Evolutionary conservation across 129 eudicot genomes (phyloP).

Genomic region (Chrysanthemum lavandulifolium): DNA sequence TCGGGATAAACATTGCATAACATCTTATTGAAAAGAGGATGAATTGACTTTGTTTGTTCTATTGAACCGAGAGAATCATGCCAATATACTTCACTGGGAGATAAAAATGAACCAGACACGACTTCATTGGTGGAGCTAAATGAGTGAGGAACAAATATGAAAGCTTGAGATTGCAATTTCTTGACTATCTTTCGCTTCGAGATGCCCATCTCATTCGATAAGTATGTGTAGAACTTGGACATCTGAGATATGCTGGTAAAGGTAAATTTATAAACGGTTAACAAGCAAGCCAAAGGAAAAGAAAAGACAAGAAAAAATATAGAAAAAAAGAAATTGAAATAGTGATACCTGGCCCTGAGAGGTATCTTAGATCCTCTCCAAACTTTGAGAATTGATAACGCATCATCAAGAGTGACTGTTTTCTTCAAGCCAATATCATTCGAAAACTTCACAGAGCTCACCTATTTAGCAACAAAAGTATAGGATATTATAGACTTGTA

Average conservation of each 20-base stretch:
- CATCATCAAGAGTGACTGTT: slow-evolving; percentile 54
- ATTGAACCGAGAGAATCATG: slow-evolving; percentile 54
- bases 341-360: slow-evolving; percentile 59
- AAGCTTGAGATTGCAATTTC: slow-evolving; percentile 34
- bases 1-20: slow-evolving; percentile 49
- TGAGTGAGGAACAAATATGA: background rate
- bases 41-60: slow-evolving; percentile 31
- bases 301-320: too few relatives aligned
- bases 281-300: too few relatives aligned
- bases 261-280: background rate
- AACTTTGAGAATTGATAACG: slow-evolving; percentile 41
- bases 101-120: slow-evolving; percentile 54
- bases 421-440: slow-evolving; percentile 59
- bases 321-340: background rate
- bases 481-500: too few relatives aligned
- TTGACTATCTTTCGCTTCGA: slow-evolving; percentile 47
- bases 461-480: slow-evolving; percentile 46
- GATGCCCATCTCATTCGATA: slow-evolving; percentile 52
- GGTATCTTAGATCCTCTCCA: slow-evolving; percentile 48
- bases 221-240: slow-evolving; percentile 59
- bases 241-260: slow-evolving; percentile 64
- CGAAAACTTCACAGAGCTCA: slow-evolving; percentile 51
- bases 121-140: slow-evolving; percentile 30
- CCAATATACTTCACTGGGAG: slow-evolving; percentile 69
- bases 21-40: slow-evolving; percentile 33